phyloP scores from a whole-genome alignment of 768 basidiomycete genomes.

The Fomitopsis serialis region DNA sequence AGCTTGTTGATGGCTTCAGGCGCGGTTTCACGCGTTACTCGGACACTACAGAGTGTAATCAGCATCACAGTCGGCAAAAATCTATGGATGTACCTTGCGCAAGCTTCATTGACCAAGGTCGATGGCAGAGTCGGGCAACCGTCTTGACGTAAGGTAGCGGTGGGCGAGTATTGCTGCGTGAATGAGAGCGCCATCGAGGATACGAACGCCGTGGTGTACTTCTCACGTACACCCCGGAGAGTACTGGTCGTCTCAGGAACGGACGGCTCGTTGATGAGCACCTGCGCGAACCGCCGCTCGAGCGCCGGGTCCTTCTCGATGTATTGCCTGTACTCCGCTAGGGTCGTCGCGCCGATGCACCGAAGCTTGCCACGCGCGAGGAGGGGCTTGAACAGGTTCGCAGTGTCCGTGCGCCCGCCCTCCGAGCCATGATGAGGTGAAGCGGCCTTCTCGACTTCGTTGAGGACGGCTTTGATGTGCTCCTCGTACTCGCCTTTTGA shows the following conservation, averaged over 20 bases:
- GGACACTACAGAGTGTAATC: conserved; percentile 44
- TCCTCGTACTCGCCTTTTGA: conserved; percentile 98
- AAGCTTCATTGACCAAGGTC: conserved; percentile 92
- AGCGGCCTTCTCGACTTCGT: conserved; percentile 88
- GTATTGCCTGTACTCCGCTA: conserved; percentile 88
- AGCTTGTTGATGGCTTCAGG: conserved; percentile 92
- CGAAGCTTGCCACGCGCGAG: conserved; percentile 78
- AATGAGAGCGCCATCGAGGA: conserved; percentile 84
- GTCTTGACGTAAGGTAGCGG: conserved; percentile 81
- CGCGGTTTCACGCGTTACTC: conserved; percentile 90
- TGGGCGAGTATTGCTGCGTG: conserved; percentile 87
- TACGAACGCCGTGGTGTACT: conserved; percentile 92
- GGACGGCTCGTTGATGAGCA: conserved; percentile 85
- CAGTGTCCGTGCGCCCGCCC: conserved; percentile 91
- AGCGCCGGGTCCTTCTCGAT: conserved; percentile 91
- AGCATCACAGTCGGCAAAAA: not conserved
- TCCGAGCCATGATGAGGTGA: conserved; percentile 90
- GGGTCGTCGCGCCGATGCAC: conserved; percentile 87
- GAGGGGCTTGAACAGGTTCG: conserved; percentile 87
- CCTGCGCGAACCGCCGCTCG: conserved; percentile 90
- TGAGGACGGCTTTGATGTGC: conserved; percentile 86
- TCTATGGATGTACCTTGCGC: conserved; percentile 58
- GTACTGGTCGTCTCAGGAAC: conserved; percentile 91
- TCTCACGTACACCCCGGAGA: conserved; percentile 88
- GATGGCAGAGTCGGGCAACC: conserved; percentile 82